Conservation (phyloP, 805 yeast species). For the Kazachstania bromeliacearum region DNA sequence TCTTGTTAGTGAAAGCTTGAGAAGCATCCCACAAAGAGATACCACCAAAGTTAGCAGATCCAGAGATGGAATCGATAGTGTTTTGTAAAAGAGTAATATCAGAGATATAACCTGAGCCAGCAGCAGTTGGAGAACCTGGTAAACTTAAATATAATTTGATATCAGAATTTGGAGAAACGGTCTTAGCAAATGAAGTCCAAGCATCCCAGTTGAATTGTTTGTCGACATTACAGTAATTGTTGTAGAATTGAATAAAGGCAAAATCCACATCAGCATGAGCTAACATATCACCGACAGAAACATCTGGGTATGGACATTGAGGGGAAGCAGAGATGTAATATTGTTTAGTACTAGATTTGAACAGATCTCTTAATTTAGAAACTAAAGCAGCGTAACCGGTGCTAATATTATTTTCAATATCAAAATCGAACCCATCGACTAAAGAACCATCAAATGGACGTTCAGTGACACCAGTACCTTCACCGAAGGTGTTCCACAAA, state of each 20-base stretch:
- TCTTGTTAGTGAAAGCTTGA: conserved; percentile 45
- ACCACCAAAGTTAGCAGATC: conserved; percentile 72
- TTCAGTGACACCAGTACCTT: conserved; percentile 45
- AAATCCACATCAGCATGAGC: conserved; percentile 60
- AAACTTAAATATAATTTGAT: conserved; percentile 67
- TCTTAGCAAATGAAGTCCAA: conserved; percentile 58
- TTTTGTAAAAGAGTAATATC: conserved; percentile 31
- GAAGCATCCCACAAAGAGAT: conserved; percentile 89
- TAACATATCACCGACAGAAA: conserved; percentile 48
- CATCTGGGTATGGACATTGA: conserved; percentile 85
- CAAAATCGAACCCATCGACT: conserved; percentile 90
- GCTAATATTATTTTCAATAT: conserved; percentile 58
- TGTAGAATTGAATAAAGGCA: conserved; percentile 82
- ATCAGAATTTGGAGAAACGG: conserved; percentile 53
- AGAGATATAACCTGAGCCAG: conserved; percentile 54
- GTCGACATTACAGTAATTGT: conserved; percentile 62
- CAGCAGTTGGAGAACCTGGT: conserved; percentile 54
- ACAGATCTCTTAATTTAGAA: conserved; percentile 40
- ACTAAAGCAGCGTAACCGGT: conserved; percentile 63
- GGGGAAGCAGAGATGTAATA: conserved; percentile 86
- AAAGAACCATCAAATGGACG: conserved; percentile 64
- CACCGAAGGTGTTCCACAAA: conserved; percentile 56
- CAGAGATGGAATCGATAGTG: conserved; percentile 62
- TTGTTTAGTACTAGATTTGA: conserved; percentile 44
- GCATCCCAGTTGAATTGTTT: conserved; percentile 56